Evolutionary conservation across 768 basidiomycete genomes (phyloP), one percentile per base, ranked within the genome.

Genomic region (Tulasnella sp.): DNA sequence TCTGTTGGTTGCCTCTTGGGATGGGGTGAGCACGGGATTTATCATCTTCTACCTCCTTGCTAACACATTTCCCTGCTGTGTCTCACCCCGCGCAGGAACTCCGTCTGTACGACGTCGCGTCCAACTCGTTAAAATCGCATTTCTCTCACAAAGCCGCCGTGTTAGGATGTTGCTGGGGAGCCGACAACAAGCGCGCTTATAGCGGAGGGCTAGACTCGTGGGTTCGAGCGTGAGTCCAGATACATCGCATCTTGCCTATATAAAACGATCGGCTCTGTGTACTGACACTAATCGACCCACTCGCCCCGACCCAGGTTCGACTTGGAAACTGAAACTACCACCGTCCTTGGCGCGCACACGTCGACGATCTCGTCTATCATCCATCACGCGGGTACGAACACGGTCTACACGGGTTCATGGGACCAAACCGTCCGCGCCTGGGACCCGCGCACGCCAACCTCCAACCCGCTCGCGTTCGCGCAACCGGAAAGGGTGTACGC

Each of bases 71-170:
- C 77, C 81, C 71, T 59, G 67, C 44, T 29, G 37, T 47, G n/a
- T 74, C 41, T 80, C 82, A 40, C 81, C 82, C 77, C 7, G 11
- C n/a, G 34, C 72, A 91, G 92, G 82, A 86, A 78, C 78, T 91
- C 78, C 75, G 88, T 77, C 77, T 87, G 76, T 82, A 89, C 82
- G 80, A 87, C 76, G 75, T 87, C 76, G 75, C 75, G 1, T 79
- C 86, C 35, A 88, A 88, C 77, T 87, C 89, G 71, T 85, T 86
- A 76, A 88, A 88, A 76, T 85, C 87, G n/a, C 93, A 92, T 75
- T 93, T 92, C 76, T 90, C 94, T 62, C 91, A 96, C 73, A 87
- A 92, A 22, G 94, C 94, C 5, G 91, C 95, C 0, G 89, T 98
- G 11, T 84, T 98, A n/a, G 86, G 90, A 1, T 90, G 90, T 75